Percentiles rank a stretch among this genome's conserved stretches.
Evolutionary conservation across 352 stramenopile species (phyloP).

Genomic region (Phytophthora pseudosyringae): DNA sequence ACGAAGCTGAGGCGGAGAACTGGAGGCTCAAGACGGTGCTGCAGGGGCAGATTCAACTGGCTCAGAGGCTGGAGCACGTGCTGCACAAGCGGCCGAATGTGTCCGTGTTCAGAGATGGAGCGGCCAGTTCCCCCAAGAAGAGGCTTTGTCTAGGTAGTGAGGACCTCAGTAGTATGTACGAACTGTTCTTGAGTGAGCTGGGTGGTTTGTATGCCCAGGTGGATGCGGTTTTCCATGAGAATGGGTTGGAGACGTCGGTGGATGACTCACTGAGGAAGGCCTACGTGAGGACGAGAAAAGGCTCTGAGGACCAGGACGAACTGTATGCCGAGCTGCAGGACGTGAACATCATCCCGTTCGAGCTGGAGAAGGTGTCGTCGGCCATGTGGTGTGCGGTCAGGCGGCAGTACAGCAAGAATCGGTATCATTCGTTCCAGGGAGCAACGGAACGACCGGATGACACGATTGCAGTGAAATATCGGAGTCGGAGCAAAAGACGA

Average conservation of each 20-base stretch:
- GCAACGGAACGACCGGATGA: conserved; percentile 28
- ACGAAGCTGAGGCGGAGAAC: conserved; percentile 52
- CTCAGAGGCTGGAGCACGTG: conserved; percentile 55
- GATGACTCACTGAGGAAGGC: conserved; percentile 55
- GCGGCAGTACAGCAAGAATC: conserved; percentile 43
- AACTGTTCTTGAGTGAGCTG: conserved; percentile 45
- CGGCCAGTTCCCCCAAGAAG: conserved; percentile 17
- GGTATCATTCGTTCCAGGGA: conserved; percentile 38
- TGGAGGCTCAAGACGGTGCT: conserved; percentile 45
- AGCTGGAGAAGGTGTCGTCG: conserved; percentile 35
- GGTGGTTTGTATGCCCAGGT: conserved; percentile 47
- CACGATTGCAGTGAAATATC: conserved; percentile 54
- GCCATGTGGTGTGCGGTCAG: conserved; percentile 48
- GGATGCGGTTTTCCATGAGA: conserved; percentile 52
- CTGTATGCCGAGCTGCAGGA: conserved; percentile 50
- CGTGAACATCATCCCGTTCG: conserved; percentile 53
- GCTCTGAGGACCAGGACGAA: conserved; percentile 28
- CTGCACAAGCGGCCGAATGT: conserved; percentile 57
- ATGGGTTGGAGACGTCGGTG: conserved; percentile 45
- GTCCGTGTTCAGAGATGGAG: conserved; percentile 33
- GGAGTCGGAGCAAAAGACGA: conserved; percentile 34
- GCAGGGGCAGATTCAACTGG: conserved; percentile 56
- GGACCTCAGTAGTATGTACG: conserved; percentile 37
- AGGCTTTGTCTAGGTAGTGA: conserved; percentile 28
- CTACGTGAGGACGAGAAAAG: conserved; percentile 37